phyloP scores from a whole-genome alignment of 164 flowering plant species.

The Vitis riparia region DNA sequence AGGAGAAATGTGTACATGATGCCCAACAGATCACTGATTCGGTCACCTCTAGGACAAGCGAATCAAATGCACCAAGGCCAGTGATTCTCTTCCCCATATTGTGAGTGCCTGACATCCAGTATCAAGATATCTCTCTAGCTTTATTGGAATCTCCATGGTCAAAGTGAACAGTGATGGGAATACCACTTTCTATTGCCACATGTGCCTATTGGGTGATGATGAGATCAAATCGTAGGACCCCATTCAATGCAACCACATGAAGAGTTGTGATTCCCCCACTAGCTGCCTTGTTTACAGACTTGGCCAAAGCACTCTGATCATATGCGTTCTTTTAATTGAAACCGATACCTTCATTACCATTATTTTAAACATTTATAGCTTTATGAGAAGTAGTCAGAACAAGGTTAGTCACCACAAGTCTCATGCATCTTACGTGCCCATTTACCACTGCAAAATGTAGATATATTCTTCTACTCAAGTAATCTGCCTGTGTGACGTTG shows the following conservation, averaged over 20 bases:
- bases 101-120: no score
- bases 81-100: no score
- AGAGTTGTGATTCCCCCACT: conserved; percentile 93
- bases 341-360: conserved; percentile 38
- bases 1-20: no score
- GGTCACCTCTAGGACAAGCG: no score
- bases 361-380: conserved; percentile 22
- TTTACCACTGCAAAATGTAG: conserved; percentile 92
- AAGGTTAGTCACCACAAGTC: conserved; percentile 86
- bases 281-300: conserved; percentile 24
- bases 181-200: conserved; percentile 66
- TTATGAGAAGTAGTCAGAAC: conserved; percentile 79
- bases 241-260: conserved; percentile 92
- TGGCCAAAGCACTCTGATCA: conserved; percentile 68
- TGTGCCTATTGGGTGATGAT: conserved; percentile 86
- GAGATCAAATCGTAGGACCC: conserved; percentile 96
- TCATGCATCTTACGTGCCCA: conserved; percentile 88
- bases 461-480: conserved; percentile 88
- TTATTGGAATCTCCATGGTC: no score
- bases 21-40: no score
- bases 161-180: conserved; percentile 37
- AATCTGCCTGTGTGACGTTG: conserved; percentile 89
- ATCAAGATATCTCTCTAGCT: no score
- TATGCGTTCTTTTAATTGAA: conserved; percentile 42
- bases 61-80: no score